Conservation (phyloP, 768 basidiomycete genomes). For the Hygrocybe coccinea region DNA sequence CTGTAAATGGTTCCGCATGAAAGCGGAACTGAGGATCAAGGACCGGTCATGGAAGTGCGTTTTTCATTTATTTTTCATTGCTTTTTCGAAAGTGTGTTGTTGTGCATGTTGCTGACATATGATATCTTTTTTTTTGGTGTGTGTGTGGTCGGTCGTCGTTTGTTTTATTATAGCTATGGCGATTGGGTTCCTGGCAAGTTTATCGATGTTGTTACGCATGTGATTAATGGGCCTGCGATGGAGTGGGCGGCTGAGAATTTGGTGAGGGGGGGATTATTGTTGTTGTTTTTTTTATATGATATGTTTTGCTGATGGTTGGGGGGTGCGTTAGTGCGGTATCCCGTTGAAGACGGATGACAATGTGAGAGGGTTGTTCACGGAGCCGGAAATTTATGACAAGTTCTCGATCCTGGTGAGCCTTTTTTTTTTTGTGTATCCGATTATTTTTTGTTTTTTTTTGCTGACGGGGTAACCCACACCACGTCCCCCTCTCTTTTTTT, state of each 20-base stretch:
- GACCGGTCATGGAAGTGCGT: slow-evolving; percentile 21
- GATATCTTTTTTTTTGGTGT: no score
- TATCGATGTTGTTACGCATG: slow-evolving; percentile 42
- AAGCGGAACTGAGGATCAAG: slow-evolving; percentile 18
- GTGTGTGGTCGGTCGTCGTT: no score
- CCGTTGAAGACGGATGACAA: slow-evolving; percentile 38
- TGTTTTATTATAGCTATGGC: neutral
- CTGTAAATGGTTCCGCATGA: slow-evolving; percentile 24
- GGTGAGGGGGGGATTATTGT: slow-evolving; percentile 28
- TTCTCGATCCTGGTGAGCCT: slow-evolving; percentile 23
- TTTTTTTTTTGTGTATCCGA: neutral
- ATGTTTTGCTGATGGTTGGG: no score
- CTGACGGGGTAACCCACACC: neutral
- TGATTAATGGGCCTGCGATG: slow-evolving; percentile 37
- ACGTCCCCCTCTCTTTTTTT: neutral
- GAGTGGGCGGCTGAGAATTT: slow-evolving; percentile 41
- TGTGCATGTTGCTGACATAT: no score
- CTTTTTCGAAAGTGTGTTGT: no score
- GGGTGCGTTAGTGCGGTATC: slow-evolving; percentile 38
- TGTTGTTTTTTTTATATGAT: neutral
- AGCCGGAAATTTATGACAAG: slow-evolving; percentile 40
- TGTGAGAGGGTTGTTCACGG: slow-evolving; percentile 35
- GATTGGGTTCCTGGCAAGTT: slow-evolving; percentile 28
- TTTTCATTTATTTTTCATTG: neutral
- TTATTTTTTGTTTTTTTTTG: neutral